Evolutionary conservation across 2,329 filamentous ascomycete genomes (phyloP).

Genomic region (Curvularia spicifera): DNA sequence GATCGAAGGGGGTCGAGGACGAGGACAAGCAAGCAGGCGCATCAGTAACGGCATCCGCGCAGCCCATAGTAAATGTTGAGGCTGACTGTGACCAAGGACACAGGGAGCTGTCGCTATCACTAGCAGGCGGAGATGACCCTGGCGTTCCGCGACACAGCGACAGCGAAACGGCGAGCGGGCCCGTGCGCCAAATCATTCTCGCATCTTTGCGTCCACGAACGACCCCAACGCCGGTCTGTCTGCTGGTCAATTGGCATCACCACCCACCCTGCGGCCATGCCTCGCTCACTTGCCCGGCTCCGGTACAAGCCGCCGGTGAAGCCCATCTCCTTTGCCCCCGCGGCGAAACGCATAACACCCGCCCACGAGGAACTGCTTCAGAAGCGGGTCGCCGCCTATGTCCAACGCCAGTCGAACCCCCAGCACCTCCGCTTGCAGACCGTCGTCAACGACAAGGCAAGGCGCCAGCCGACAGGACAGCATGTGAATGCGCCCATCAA

Average conservation of each 20-base stretch:
- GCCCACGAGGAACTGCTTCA: conserved; percentile 10
- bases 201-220: conserved; percentile 19
- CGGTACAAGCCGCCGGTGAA: conserved; percentile 31
- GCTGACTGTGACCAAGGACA: conserved; percentile 4
- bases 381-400: conserved; percentile 26
- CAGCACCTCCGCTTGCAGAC: conserved; percentile 30
- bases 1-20: not conserved
- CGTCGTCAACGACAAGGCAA: conserved; percentile 35
- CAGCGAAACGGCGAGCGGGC: not conserved
- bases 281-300: conserved; percentile 38
- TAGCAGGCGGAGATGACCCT: conserved; percentile 13
- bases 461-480: conserved; percentile 27
- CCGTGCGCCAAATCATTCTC: conserved; percentile 17
- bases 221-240: not conserved
- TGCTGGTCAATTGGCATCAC: conserved; percentile 14
- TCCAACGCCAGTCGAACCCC: conserved; percentile 36
- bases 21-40: conserved; percentile 5
- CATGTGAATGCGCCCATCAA: conserved; percentile 23
- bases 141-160: conserved; percentile 12
- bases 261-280: conserved; percentile 31
- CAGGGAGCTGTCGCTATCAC: conserved; percentile 27
- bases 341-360: conserved; percentile 7
- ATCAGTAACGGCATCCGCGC: conserved; percentile 8
- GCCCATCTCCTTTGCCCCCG: conserved; percentile 26
- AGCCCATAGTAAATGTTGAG: conserved; percentile 22